These are phyloP conservation scores for Exophiala sp. DNA, from an alignment of 2,329 filamentous ascomycete species.

Conservation along the genomic window DNA sequence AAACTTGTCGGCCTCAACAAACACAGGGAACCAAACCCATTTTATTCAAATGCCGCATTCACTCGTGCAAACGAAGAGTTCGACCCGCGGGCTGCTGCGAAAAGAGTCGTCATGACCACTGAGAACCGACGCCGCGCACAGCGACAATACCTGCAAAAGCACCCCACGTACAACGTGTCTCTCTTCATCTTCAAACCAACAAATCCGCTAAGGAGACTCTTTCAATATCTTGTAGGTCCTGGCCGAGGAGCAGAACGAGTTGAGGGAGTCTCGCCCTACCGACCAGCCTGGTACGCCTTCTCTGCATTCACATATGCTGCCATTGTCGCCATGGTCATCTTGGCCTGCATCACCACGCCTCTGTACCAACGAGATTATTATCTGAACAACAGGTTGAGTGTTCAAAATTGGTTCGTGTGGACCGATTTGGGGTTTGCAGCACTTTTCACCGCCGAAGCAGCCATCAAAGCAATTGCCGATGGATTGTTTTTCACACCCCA, in stretches of 20 bases:
- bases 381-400: conserved; percentile 54
- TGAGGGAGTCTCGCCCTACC: conserved; percentile 85
- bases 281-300: conserved; percentile 85
- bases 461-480: conserved; percentile 91
- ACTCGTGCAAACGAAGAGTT: conserved; percentile 70
- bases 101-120: conserved; percentile 80
- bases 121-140: conserved; percentile 82
- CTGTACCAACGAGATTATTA: conserved; percentile 91
- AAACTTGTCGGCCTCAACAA: conserved; percentile 56
- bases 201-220: conserved; percentile 75
- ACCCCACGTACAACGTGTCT: conserved; percentile 90
- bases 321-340: conserved; percentile 95
- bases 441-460: conserved; percentile 79
- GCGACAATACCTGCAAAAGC: conserved; percentile 78
- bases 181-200: conserved; percentile 79
- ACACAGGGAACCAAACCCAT: conserved; percentile 82
- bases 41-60: conserved; percentile 78
- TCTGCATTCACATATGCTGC: conserved; percentile 90
- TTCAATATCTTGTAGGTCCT: conserved; percentile 86
- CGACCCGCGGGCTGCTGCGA: conserved; percentile 83
- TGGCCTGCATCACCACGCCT: conserved; percentile 91
- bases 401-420: conserved; percentile 90
- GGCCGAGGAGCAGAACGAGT: conserved; percentile 82
- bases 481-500: conserved; percentile 96
- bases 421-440: conserved; percentile 85